Conservation (phyloP, 148 eudicot species). For the Rhododendron ferrugineum region DNA sequence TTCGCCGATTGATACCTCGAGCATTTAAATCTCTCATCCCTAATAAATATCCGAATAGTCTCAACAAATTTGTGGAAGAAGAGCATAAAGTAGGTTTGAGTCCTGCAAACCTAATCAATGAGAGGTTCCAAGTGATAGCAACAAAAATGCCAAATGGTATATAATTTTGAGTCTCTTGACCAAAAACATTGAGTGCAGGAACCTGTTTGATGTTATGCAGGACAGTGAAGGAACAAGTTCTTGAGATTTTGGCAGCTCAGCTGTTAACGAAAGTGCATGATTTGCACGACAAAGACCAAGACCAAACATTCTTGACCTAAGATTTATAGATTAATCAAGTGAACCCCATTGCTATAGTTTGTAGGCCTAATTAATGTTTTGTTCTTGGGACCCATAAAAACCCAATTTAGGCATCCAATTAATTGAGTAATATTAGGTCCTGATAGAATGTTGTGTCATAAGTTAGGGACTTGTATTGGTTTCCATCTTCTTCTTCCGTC, state of each 20-base stretch:
- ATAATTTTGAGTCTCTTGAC: constrained; percentile 1
- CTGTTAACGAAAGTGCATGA: not conserved
- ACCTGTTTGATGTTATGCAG: not conserved
- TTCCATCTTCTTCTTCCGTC: not conserved
- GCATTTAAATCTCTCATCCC: not conserved
- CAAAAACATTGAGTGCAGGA: not conserved
- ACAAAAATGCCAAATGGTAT: not conserved
- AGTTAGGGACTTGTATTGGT: not conserved
- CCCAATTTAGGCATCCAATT: not conserved
- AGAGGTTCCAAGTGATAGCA: not conserved
- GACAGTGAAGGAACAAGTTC: not conserved
- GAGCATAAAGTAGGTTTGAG: not conserved
- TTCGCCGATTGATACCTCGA: not conserved
- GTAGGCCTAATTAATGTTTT: constrained; percentile 2
- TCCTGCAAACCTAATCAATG: constrained; percentile 8
- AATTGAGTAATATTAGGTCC: not conserved
- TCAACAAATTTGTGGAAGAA: not conserved
- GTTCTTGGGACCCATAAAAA: not conserved
- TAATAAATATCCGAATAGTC: not conserved
- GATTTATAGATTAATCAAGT: not conserved
- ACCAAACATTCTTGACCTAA: constrained; percentile 11
- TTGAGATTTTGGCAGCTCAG: not conserved
- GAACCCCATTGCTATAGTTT: not conserved
- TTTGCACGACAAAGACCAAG: constrained; percentile 4
- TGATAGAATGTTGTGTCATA: not conserved